Base-by-base conservation (phyloP, 371 early-diverging fungal genomes). In the Nematocida ausubeli region DNA sequence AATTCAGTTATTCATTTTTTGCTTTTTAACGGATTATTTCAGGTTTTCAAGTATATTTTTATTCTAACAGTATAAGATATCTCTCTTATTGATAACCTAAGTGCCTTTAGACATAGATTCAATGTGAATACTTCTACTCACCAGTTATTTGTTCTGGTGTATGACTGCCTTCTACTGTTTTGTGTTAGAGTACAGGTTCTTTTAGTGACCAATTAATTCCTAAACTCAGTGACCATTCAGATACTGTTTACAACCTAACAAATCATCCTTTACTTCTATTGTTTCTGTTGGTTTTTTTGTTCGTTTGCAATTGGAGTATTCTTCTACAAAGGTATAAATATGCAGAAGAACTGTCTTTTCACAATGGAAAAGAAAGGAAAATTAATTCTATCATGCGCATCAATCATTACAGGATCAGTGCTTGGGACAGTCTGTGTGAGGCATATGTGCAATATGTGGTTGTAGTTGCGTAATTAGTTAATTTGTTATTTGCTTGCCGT, bases 301-400 rank as follows among this genome's bases (percentile, higher is more conserved):
- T 32, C 12, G 6, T 12, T 0, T n/a, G 32, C 60, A n/a, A 60
- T 60, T 40, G 58, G 32, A 30, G 28, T 19, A 58, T 35, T 32
- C 14, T 9, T 42, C 9, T 30, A 37, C 6, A 28, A 70, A 70
- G 39, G 40, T 70, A 70, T 70, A 70, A 70, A 70, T 70, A 70
- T 24, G 12, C 2, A 28, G 3, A 28, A 32, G 49, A 56, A 16
- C 30, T 24, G 44, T 12, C 22, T 7, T 26, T 6, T 32, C 35
- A 60, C 28, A 58, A 70, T 70, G 70, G 70, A 70, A 14, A 56
- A 42, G 16, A 70, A 70, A 58, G 44, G 30, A 19, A 54, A 54
- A 30, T 0, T 70, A 44, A 35, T 70, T 0, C 39, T 26, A 37
- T 37, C 58, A 44, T 51, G 44, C 42, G 42, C n/a, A 57, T 35